Conservation (phyloP, 805 yeast species). For the Pichia pseudocactophila region DNA sequence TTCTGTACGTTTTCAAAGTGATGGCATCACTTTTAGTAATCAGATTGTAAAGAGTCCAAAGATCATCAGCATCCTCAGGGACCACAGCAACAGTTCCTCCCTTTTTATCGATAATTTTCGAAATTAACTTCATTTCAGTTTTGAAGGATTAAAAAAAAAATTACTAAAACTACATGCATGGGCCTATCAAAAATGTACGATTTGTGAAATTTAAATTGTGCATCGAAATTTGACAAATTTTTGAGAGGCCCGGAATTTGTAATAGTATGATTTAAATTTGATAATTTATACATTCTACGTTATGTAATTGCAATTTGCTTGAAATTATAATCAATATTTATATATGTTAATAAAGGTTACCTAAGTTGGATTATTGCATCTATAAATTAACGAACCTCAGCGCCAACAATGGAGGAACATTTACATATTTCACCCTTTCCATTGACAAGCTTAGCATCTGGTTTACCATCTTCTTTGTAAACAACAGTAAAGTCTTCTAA, state of each 20-base stretch:
- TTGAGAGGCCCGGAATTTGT: too few species aligned
- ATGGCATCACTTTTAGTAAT: slow-evolving; percentile 70
- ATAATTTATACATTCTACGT: too few species aligned
- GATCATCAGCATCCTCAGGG: slow-evolving; percentile 86
- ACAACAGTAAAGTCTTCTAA: slow-evolving; percentile 67
- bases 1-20: slow-evolving; percentile 58
- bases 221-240: background rate
- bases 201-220: background rate
- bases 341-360: background rate
- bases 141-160: too few species aligned
- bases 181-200: too few species aligned
- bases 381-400: slow-evolving; percentile 76
- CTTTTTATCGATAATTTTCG: slow-evolving; percentile 45
- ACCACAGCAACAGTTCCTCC: slow-evolving; percentile 58
- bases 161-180: too few species aligned
- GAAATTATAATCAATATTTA: too few species aligned
- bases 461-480: slow-evolving; percentile 71
- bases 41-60: slow-evolving; percentile 81
- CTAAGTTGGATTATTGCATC: too few species aligned
- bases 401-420: slow-evolving; percentile 62
- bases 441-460: slow-evolving; percentile 65
- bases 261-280: too few species aligned
- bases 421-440: slow-evolving; percentile 71
- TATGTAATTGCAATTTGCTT: too few species aligned
- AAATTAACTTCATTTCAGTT: slow-evolving; percentile 48